Base-by-base conservation (phyloP, 495 filamentous ascomycete species). In the Penicillium tannophilum region DNA sequence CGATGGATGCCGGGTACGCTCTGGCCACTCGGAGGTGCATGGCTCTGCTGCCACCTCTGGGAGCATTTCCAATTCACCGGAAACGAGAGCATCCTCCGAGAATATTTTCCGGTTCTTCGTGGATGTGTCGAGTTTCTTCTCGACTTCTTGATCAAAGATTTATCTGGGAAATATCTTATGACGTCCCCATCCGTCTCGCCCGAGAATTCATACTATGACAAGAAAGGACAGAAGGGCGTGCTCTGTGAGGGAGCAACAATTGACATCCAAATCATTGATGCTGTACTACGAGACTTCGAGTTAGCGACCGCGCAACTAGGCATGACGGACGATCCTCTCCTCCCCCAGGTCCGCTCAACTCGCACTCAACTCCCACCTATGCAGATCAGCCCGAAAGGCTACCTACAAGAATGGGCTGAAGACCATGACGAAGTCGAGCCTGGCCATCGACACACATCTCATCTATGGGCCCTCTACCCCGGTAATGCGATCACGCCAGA, bases 401-500 rank as follows among this genome's bases (percentile, higher is more conserved):
- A 78, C 52, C 69, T 81, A 16, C 76, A 79, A 45, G 80, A 82
- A 67, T 82, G 81, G 80, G 64, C 68, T 17, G 23, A 62, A 26
- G 80, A 82, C 50, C 81, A 79, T 28, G 62, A 49, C 19, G 79
- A 81, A 60, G 60, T 70, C 5, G 79, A 82, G 36, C 75, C 76
- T 1, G 79, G 76, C 31, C 80, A 83, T 58, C 67, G 79, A n/a
- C 80, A 82, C 52, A 72, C 78, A 14, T 79, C 76, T 20, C 77
- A 79, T 52, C 68, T 81, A 7, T 81, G 71, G 74, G 76, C 71
- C 1, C 67, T 82, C 12, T 58, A 73, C 41, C 72, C 72, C 0
- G 72, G 72, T 6, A 62, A 58, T 19, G 55, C 61, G 1, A 75
- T 75, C 12, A 67, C 55, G 7, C 63, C 62, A 31, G 49, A 60